Percentiles rank a stretch among this genome's conserved stretches.
Conservation (phyloP, 495 filamentous ascomycete genomes). For the Entonaema liquescens region DNA sequence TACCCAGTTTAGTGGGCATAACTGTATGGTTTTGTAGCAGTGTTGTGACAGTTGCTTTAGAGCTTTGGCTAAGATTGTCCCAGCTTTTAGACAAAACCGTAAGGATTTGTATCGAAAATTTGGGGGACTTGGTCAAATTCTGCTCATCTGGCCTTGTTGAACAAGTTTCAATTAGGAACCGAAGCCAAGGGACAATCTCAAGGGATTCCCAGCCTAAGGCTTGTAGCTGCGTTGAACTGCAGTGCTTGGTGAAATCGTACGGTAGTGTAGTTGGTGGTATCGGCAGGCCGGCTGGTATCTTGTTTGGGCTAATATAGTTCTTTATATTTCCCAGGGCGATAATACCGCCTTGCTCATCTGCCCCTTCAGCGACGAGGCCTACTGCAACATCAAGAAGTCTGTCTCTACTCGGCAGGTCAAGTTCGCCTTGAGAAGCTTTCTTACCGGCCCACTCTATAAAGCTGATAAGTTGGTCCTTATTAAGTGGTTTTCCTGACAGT, state of each 20-base stretch:
- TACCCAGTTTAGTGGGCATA: conserved; percentile 90
- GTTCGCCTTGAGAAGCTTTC: conserved; percentile 70
- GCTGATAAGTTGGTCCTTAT: conserved; percentile 73
- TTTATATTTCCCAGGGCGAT: conserved; percentile 78
- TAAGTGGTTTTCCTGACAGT: conserved; percentile 77
- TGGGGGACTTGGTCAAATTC: conserved; percentile 71
- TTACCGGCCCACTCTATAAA: conserved; percentile 84
- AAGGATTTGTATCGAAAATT: conserved; percentile 82
- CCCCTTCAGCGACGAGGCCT: conserved; percentile 73
- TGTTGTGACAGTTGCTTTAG: conserved; percentile 69
- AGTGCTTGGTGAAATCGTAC: conserved; percentile 73
- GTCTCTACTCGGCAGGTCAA: conserved; percentile 69
- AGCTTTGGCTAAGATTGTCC: conserved; percentile 73
- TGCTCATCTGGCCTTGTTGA: conserved; percentile 50
- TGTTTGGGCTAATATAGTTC: conserved; percentile 74
- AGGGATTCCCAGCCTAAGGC: conserved; percentile 85
- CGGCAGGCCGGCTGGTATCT: conserved; percentile 83
- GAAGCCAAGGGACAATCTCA: conserved; percentile 82
- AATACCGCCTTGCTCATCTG: conserved; percentile 66
- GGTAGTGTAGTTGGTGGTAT: conserved; percentile 84
- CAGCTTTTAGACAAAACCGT: conserved; percentile 85
- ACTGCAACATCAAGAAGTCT: conserved; percentile 82
- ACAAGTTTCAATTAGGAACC: conserved; percentile 74
- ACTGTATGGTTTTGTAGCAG: conserved; percentile 72
- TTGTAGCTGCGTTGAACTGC: conserved; percentile 65